phyloP scores from a whole-genome alignment of 2,329 filamentous ascomycete genomes.

The Ceratocystiopsis minuta region DNA sequence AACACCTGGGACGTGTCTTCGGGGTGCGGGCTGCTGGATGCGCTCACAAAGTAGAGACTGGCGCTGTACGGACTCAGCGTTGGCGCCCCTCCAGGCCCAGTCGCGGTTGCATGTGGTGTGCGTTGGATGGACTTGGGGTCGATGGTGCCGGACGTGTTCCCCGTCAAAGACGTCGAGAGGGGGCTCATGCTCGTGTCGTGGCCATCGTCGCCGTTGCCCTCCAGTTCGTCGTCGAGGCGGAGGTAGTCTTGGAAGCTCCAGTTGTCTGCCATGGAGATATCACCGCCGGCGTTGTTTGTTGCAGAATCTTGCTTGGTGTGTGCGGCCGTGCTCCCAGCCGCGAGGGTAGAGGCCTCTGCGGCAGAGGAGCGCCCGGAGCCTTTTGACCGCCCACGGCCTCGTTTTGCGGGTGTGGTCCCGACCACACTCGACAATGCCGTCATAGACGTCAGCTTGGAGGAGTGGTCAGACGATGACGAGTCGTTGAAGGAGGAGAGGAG shows the following conservation, averaged over 20 bases:
- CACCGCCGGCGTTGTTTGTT: no score
- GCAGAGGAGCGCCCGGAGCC: conserved; percentile 4
- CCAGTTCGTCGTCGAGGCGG: conserved; percentile 21
- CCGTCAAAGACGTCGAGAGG: no score
- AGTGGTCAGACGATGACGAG: conserved; percentile 32
- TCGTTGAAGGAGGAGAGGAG: conserved; percentile 21
- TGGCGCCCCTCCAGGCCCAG: no score
- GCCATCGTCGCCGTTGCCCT: conserved; percentile 16
- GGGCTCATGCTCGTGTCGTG: neutral
- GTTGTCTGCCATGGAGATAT: neutral
- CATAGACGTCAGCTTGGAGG: conserved; percentile 13
- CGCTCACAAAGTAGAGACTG: conserved; percentile 33
- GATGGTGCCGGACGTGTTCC: conserved; percentile 12
- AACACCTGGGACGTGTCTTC: conserved; percentile 5
- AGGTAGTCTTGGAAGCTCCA: conserved; percentile 24
- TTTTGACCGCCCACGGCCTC: conserved; percentile 12
- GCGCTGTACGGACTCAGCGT: conserved; percentile 7
- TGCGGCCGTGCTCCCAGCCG: neutral
- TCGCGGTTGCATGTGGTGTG: no score
- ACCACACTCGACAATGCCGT: conserved; percentile 7
- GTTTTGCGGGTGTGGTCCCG: conserved; percentile 4
- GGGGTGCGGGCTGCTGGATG: conserved; percentile 35
- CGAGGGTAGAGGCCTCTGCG: neutral
- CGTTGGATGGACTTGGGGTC: conserved; percentile 15
- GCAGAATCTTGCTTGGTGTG: no score